These are phyloP conservation scores for Hypholoma fasciculare DNA, from an alignment of 768 basidiomycete species.

Conservation along the genomic window DNA sequence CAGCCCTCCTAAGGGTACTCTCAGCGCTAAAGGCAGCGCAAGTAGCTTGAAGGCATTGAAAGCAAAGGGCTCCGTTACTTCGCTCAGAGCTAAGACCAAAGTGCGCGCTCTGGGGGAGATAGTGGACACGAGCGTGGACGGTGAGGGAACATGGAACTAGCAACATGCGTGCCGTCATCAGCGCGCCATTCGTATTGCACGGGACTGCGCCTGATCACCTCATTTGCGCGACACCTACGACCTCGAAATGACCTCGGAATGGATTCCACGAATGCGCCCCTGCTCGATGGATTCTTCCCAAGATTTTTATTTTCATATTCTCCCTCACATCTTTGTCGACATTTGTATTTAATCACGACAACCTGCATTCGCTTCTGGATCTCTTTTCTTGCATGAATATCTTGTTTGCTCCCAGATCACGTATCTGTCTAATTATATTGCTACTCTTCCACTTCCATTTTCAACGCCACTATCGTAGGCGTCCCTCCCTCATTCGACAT, in stretches of 20 bases:
- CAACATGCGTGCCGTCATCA: neutral
- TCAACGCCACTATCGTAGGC: neutral
- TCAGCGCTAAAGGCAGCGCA: conserved; percentile 1
- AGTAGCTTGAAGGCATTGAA: neutral
- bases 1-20: conserved; percentile 8
- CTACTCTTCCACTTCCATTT: too few relatives aligned
- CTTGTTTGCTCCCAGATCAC: neutral
- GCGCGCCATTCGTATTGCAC: neutral
- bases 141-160: conserved; percentile 18
- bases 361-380: neutral
- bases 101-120: conserved; percentile 27
- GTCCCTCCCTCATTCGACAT: neutral
- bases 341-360: neutral
- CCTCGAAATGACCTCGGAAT: neutral
- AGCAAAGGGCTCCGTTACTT: neutral
- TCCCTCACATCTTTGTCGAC: neutral
- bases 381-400: neutral
- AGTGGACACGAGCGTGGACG: conserved; percentile 35
- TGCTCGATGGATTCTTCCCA: too few relatives aligned
- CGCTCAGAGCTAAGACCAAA: conserved; percentile 5
- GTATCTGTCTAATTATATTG: too few relatives aligned
- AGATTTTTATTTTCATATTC: neutral
- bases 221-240: neutral
- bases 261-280: too few relatives aligned
- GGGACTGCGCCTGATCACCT: neutral